phyloP scores from a whole-genome alignment of 2,329 filamentous ascomycete species.

The Fusarium drepaniforme region DNA sequence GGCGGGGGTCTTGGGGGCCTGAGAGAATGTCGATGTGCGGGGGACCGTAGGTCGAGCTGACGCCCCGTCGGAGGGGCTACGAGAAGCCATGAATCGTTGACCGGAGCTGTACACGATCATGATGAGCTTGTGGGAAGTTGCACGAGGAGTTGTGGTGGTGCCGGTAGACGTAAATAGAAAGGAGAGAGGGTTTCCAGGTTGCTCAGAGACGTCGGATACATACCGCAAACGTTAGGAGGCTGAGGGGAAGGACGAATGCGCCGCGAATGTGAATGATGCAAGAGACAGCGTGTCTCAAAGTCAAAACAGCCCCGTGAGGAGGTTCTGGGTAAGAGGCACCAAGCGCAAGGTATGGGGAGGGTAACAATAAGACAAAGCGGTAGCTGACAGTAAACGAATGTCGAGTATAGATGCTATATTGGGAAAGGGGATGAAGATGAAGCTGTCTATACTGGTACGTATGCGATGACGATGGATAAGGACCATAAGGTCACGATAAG shows the following conservation, averaged over 20 bases:
- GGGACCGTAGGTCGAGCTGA: conserved; percentile 47
- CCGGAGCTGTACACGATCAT: conserved; percentile 45
- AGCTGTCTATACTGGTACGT: conserved; percentile 10
- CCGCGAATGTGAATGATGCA: conserved; percentile 35
- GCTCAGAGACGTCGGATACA: conserved; percentile 19
- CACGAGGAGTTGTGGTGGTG: neutral
- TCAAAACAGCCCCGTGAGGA: conserved; percentile 27
- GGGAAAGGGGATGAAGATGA: conserved; percentile 10
- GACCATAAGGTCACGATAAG: conserved; percentile 20
- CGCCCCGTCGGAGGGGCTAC: conserved; percentile 43
- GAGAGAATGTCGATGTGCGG: conserved; percentile 48
- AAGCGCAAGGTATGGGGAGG: neutral
- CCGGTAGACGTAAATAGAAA: neutral
- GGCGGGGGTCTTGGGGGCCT: too few species aligned
- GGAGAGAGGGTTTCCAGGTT: conserved; percentile 9
- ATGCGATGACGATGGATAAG: conserved; percentile 23
- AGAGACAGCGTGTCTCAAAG: conserved; percentile 43
- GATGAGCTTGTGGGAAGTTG: conserved; percentile 36
- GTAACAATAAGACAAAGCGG: neutral
- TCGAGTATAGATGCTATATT: conserved; percentile 11
- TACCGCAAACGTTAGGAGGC: conserved; percentile 30
- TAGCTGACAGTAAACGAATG: conserved; percentile 19
- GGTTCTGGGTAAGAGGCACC: conserved; percentile 10
- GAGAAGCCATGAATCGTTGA: conserved; percentile 51
- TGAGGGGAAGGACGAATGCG: conserved; percentile 21